phyloP scores from a whole-genome alignment of 352 stramenopile species.

The Phytophthora pistaciae region DNA sequence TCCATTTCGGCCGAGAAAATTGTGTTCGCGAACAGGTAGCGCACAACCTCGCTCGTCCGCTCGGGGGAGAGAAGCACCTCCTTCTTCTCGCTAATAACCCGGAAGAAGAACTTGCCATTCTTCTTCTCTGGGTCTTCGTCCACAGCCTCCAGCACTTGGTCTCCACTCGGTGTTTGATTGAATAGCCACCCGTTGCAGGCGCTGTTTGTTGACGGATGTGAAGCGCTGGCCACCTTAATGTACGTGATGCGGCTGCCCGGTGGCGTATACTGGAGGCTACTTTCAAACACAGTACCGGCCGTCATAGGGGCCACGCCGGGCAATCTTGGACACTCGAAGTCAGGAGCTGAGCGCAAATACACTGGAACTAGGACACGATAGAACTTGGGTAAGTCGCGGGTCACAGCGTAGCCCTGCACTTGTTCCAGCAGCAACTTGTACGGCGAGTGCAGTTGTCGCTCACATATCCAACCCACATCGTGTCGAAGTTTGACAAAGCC shows the following conservation, averaged over 20 bases:
- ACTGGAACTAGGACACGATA: slow-evolving; percentile 79
- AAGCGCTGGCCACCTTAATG: slow-evolving; percentile 76
- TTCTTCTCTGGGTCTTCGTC: slow-evolving; percentile 83
- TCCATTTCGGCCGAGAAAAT: slow-evolving; percentile 87
- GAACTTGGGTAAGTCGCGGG: slow-evolving; percentile 75
- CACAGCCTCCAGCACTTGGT: slow-evolving; percentile 75
- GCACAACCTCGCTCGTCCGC: slow-evolving; percentile 68
- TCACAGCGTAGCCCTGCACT: slow-evolving; percentile 75
- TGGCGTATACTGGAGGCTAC: slow-evolving; percentile 79
- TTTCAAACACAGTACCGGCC: slow-evolving; percentile 82
- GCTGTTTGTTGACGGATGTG: slow-evolving; percentile 43
- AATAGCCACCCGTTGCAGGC: slow-evolving; percentile 74
- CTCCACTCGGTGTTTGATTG: slow-evolving; percentile 65
- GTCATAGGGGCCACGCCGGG: slow-evolving; percentile 71
- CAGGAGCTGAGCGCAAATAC: slow-evolving; percentile 72
- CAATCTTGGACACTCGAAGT: slow-evolving; percentile 81
- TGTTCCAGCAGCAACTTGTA: slow-evolving; percentile 70
- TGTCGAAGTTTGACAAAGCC: slow-evolving; percentile 86
- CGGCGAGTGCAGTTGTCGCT: slow-evolving; percentile 57
- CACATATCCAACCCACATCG: slow-evolving; percentile 83
- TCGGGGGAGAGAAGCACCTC: slow-evolving; percentile 82
- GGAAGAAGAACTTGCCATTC: slow-evolving; percentile 86
- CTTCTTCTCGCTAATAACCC: slow-evolving; percentile 74
- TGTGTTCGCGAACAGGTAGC: slow-evolving; percentile 68
- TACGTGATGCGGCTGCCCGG: slow-evolving; percentile 83